Base-by-base conservation (phyloP, 2,329 filamentous ascomycete species). In the Epichloe brachyelytri region DNA sequence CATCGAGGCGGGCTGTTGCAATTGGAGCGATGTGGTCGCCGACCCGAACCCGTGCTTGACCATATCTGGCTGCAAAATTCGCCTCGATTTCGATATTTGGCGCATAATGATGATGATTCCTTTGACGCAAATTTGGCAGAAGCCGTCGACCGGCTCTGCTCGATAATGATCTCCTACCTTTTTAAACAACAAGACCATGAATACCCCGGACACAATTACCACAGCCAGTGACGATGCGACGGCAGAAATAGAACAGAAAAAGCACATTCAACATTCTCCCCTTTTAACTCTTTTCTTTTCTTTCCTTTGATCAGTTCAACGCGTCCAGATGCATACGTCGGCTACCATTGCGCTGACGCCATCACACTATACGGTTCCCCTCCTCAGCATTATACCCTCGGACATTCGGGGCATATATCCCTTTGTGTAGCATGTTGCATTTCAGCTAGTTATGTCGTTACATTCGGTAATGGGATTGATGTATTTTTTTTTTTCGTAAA, bases 1-100 rank as follows among this genome's bases (percentile, higher is more conserved):
- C 69, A 72, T 50, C 78, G 85, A 38, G 86, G 86, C 37, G 86
- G 86, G 1, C 64, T 88, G 34, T 64, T 86, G 58, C 75, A 82
- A 59, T 71, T 85, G 44, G 78, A 82, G 57, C 73, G 57, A 60
- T 74, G 64, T 61, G 66, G 58, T 44, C 56, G 41, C 58, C 60
- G 57, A 6, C 55, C 62, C 4, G 63, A 65, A 45, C 59, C 59
- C 15, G 55, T 57, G 44, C 54, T 58, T 33, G 51, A 56, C 40
- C 55, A 55, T 14, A 46, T 54, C 4, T 56, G 60, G 59, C 45
- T 40, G 41, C 55, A 20, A 43, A 49, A 47, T 5, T n/a, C 38
- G 26, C 38, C 43, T 12, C 22, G 34, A n/a, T 39, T 48, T 12
- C 34, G 37, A 19, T 22, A 37, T 43, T n/a, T 48, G 1, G 50